Percentiles rank a stretch among this genome's conserved stretches.
These are phyloP conservation scores for Corymbia maculata DNA, from an alignment of 345 rosid species.

Conservation along the genomic window DNA sequence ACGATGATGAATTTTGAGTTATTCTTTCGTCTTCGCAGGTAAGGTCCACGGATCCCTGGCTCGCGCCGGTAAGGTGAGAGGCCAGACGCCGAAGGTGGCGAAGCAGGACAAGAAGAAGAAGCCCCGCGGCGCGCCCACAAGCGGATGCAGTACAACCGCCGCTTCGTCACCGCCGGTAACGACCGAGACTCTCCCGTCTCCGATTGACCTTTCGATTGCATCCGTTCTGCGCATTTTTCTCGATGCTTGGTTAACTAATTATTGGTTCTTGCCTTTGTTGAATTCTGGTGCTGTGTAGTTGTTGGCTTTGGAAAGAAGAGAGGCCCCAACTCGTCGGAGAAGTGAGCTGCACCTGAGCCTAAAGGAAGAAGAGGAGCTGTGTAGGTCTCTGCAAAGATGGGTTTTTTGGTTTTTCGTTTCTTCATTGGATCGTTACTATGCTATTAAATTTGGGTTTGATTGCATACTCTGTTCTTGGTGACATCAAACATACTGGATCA, in stretches of 20 bases:
- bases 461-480: not conserved
- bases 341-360: conserved; percentile 21
- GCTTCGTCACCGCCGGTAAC: conserved; percentile 81
- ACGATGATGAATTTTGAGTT: not conserved
- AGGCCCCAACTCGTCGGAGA: conserved; percentile 94
- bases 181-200: not conserved
- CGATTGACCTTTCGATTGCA: not conserved
- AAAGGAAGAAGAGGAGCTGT: not conserved
- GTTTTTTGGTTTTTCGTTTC: not conserved
- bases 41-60: conserved; percentile 87
- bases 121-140: conserved; percentile 75
- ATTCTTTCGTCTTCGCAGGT: conserved; percentile 16
- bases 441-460: not conserved
- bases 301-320: conserved; percentile 96
- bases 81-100: conserved; percentile 79
- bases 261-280: not conserved
- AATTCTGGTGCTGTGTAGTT: conserved; percentile 22
- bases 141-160: conserved; percentile 82
- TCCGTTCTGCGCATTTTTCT: not conserved
- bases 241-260: not conserved
- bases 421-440: not conserved
- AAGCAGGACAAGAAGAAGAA: conserved; percentile 84
- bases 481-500: not conserved
- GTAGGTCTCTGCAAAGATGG: not conserved
- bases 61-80: conserved; percentile 86